These are phyloP conservation scores for Excoecaria cochinchinensis DNA, from an alignment of 345 rosid species.

Conservation along the genomic window DNA sequence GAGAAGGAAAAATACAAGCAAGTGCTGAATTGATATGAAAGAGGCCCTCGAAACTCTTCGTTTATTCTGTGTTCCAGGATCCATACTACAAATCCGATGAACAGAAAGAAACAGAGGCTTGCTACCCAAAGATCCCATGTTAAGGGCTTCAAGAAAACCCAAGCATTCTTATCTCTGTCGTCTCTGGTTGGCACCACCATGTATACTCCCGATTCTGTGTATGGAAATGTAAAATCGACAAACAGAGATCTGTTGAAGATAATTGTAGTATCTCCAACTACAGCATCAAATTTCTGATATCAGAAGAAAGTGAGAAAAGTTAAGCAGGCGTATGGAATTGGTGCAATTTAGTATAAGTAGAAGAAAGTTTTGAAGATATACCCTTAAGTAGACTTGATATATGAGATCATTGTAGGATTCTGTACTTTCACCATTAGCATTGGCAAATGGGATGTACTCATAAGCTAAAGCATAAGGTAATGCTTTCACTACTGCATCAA, in stretches of 20 bases:
- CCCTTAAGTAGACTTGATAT: constrained; percentile 14
- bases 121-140: not conserved
- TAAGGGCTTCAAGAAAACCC: not conserved
- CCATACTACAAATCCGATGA: not conserved
- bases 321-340: not conserved
- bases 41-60: too few species aligned
- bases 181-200: not conserved
- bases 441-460: constrained; percentile 19
- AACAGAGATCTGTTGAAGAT: too few species aligned
- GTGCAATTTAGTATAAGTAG: too few species aligned
- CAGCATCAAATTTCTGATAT: not conserved
- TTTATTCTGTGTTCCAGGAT: too few species aligned
- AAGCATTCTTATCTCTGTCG: not conserved
- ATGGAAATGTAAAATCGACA: not conserved
- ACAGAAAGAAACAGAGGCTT: not conserved
- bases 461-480: constrained; percentile 14
- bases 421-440: constrained; percentile 5
- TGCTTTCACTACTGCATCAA: constrained; percentile 22
- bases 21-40: too few species aligned
- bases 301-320: not conserved
- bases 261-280: not conserved
- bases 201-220: not conserved
- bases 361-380: not conserved
- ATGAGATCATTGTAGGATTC: constrained; percentile 32
- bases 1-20: not conserved